Percentiles rank a stretch among this genome's conserved stretches.
Evolutionary conservation across 1,284 basidiomycete species (phyloP).

Genomic region (Ustilago vetiveriae): DNA sequence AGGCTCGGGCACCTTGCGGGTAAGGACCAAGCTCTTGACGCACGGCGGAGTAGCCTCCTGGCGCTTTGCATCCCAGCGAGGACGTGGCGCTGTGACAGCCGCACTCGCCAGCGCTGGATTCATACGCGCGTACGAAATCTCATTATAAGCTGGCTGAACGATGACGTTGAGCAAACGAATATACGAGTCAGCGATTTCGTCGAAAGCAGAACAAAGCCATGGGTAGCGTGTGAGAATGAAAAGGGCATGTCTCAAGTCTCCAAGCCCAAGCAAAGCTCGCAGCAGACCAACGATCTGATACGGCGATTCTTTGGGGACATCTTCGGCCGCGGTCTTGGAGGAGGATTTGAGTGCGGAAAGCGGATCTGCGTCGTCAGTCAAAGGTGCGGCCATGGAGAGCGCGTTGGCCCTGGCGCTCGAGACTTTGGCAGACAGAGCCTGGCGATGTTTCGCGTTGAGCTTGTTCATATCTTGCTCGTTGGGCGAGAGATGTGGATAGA

Average conservation of each 20-base stretch:
- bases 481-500: constrained; percentile 80
- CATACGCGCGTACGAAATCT: constrained; percentile 71
- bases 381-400: constrained; percentile 83
- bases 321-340: constrained; percentile 68
- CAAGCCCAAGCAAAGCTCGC: constrained; percentile 83
- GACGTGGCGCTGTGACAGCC: constrained; percentile 63
- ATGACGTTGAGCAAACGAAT: constrained; percentile 61
- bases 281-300: constrained; percentile 87
- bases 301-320: constrained; percentile 70
- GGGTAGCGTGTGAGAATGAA: constrained; percentile 83
- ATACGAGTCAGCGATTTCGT: constrained; percentile 81
- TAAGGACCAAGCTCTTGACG: constrained; percentile 40
- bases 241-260: constrained; percentile 80
- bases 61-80: constrained; percentile 64
- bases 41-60: constrained; percentile 16
- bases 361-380: constrained; percentile 72
- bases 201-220: constrained; percentile 81
- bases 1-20: constrained; percentile 59
- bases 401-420: constrained; percentile 79
- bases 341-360: constrained; percentile 40
- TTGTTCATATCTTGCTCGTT: constrained; percentile 54
- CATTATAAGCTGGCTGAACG: constrained; percentile 56
- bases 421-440: constrained; percentile 72
- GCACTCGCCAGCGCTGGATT: constrained; percentile 70
- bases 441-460: constrained; percentile 76